Evolutionary conservation across 768 basidiomycete genomes (phyloP), one percentile per base, ranked within the genome.

Genomic region (Termitomyces sp.): DNA sequence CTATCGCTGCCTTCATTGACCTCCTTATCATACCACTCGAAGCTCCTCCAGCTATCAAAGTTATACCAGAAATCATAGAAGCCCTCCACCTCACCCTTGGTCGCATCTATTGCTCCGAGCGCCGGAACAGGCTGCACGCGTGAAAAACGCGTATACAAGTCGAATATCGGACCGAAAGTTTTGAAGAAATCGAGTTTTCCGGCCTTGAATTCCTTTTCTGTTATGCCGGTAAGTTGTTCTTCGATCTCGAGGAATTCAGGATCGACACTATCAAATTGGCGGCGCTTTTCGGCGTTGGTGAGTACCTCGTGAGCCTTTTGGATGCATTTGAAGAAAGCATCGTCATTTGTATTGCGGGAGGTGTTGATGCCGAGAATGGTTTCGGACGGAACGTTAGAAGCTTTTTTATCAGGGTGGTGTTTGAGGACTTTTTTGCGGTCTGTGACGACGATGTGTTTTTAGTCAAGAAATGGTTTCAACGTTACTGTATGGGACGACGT

Each of bases 21-120:
- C 71, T 99, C 96, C 79, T 99, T 98, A 77, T 99, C 96, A 62
- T 89, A 77, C 79, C 94, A 98, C 73, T 99, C 96, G 69, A 98
- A 99, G 70, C 88, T 91, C 65, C 96, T 79, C 96, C 96, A 99
- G 63, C 89, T 91, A 72, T 98, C 96, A 73, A 99, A 96, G 80
- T 95, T 96, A 80, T 99, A 98, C 94, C 94, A 99, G 73, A 96
- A 97, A 72, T 98, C 90, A 78, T 99, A 99, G 79, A 99, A 98
- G 6, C 74, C 79, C 70, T 96, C 91, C 53, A 98, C 95, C 55
- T 83, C 82, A 61, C 82, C 81, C 72, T 97, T 96, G 56, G 85
- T 69, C 21, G 87, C 83, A 44, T 89, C 80, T 58, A 79, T 72
- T 28, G 71, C 72, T 10, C 95, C 96, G 27, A 99, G 81, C 57